These are phyloP conservation scores for Gossypium laxum DNA, from an alignment of 441 rosid genomes.

Conservation along the genomic window DNA sequence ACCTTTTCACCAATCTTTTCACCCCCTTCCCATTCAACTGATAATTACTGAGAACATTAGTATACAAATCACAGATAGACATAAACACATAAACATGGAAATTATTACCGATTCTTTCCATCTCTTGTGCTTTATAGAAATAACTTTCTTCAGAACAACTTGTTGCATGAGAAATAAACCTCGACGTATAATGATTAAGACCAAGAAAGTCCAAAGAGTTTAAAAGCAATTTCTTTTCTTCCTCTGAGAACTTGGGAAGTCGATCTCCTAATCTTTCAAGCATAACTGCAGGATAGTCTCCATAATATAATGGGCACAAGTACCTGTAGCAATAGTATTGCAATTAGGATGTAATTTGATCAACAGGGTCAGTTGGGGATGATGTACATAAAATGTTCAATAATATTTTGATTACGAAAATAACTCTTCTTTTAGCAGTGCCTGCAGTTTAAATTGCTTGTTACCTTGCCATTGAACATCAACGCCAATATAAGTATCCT, in stretches of 20 bases:
- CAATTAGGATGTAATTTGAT: background rate
- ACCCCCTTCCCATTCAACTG: slow-evolving; percentile 60
- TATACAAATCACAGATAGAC: background rate
- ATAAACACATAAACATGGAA: background rate
- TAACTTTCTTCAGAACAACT: slow-evolving; percentile 22
- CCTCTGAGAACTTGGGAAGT: slow-evolving; percentile 50
- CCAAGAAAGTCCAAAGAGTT: slow-evolving; percentile 51
- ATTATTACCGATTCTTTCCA: slow-evolving; percentile 38
- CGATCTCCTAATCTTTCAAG: slow-evolving; percentile 35
- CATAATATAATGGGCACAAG: slow-evolving; percentile 49
- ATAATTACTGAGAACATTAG: slow-evolving; percentile 10
- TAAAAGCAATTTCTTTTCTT: slow-evolving; percentile 37
- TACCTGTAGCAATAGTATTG: slow-evolving; percentile 28
- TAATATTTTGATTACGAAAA: background rate
- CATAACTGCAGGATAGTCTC: slow-evolving; percentile 58
- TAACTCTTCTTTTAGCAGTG: background rate
- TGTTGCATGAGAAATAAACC: slow-evolving; percentile 38
- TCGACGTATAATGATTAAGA: slow-evolving; percentile 55
- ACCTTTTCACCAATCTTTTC: slow-evolving; percentile 59
- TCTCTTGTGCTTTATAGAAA: slow-evolving; percentile 37
- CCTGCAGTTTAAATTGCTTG: background rate
- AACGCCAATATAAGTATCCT: background rate
- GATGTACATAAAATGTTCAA: background rate
- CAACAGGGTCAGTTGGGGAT: background rate
- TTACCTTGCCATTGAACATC: background rate